Evolutionary conservation across 192 early-diverging fungal genomes (phyloP), one percentile per base, ranked within the genome.

Genomic region (Umbelopsis sp.): DNA sequence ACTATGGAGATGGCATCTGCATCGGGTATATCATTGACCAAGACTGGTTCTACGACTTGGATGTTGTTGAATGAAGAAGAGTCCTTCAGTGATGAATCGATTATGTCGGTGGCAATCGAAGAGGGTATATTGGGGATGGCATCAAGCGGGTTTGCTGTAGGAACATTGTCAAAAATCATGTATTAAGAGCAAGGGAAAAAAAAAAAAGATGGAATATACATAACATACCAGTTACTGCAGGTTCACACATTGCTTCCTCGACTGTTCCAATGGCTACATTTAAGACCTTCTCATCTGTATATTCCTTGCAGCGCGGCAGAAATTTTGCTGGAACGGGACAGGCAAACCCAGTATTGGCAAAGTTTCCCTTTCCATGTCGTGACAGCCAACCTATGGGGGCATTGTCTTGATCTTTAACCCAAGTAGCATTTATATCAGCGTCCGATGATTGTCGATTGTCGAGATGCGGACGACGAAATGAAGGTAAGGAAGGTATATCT

Each of bases 371-470:
- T 34, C 4, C 10, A 6, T 34, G 56, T 16, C 56, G 56, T n/a
- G 56, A 62, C 11, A 62, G 17, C 56, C 56, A 62, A 17, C 25
- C 56, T 29, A 62, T 62, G 3, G 56, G 56, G 14, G 56, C 56
- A 32, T 62, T 62, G 12, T 62, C 29, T 31, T 62, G 26, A 34
- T 62, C 56, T 34, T 62, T 62, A 16, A 62, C 56, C 56, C 56
- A 62, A 62, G 31, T 62, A 20, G 56, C 56, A 62, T 62, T 62
- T 0, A 62, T 62, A 12, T 62, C 56, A 34, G 56, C 56, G 26
- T 62, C 56, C n/a, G 56, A 62, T 20, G 56, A 62, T 14, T 62
- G 56, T 17, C 56, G 56, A 31, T 26, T 62, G 7, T 6, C 12
- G 31, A 62, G 56, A 2, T 17, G 24, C 2, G 56, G 56, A 20